Percentiles rank a stretch among this genome's conserved stretches.
Evolutionary conservation across 2,329 filamentous ascomycete species (phyloP).

Genomic region (Pyricularia pennisetigena): DNA sequence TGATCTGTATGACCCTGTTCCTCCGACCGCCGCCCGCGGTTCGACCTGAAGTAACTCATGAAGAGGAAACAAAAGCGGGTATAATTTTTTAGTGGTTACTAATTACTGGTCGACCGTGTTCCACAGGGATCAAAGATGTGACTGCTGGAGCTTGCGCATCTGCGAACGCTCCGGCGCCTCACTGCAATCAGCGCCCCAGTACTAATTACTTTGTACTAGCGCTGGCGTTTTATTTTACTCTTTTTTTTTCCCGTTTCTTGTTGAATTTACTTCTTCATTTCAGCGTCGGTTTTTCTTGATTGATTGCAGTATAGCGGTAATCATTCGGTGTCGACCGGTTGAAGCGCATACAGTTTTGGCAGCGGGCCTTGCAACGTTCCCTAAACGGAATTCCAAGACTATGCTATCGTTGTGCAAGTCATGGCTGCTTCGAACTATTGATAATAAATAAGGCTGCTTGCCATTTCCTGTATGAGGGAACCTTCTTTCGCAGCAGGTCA

Average conservation of each 20-base stretch:
- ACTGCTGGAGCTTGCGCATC: background rate
- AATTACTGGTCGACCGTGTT: background rate
- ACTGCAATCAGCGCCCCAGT: background rate
- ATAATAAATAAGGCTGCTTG: background rate
- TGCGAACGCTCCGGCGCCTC: background rate
- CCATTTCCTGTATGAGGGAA: background rate
- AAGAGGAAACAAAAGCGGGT: background rate
- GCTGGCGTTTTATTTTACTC: background rate
- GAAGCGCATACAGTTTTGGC: background rate
- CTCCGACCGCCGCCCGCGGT: background rate
- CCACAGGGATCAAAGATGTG: background rate
- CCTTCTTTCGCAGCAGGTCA: background rate
- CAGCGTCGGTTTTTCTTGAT: background rate
- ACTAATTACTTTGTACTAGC: background rate
- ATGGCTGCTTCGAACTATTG: background rate
- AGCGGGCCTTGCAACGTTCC: background rate
- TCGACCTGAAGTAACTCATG: background rate
- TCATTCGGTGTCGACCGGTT: background rate
- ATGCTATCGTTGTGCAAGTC: background rate
- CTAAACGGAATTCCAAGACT: background rate
- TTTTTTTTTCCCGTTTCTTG: background rate
- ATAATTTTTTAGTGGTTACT: background rate
- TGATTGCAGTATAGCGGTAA: background rate
- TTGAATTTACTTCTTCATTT: background rate
- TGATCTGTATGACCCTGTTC: background rate